Conservation (phyloP, 257 asterid species). For the Penstemon davidsonii region DNA sequence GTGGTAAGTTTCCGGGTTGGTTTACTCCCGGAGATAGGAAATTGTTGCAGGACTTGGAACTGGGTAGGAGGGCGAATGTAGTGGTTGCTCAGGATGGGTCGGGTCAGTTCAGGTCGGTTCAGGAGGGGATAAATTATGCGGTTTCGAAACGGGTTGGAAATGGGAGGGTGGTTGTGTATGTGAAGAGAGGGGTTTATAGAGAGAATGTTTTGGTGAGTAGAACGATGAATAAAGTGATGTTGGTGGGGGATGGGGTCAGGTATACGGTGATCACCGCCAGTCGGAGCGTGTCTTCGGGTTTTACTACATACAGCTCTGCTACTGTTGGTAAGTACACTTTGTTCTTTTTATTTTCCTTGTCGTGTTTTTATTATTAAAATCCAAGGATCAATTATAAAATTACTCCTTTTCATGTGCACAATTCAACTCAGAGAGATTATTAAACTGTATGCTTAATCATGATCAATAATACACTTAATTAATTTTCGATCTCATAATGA, state of each 20-base stretch:
- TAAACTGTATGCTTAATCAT: no score
- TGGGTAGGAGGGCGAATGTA: constrained; percentile 50
- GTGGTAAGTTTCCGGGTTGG: constrained; percentile 59
- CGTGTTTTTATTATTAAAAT: no score
- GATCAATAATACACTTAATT: no score
- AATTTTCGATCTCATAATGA: no score
- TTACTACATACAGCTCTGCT: constrained; percentile 81
- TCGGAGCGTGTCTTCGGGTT: constrained; percentile 71
- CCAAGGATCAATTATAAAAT: no score
- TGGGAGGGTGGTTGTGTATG: constrained; percentile 62
- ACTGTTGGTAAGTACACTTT: constrained; percentile 61
- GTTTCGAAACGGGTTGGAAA: constrained; percentile 56
- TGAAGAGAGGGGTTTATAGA: constrained; percentile 66
- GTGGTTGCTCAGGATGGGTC: constrained; percentile 72
- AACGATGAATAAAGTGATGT: constrained; percentile 72
- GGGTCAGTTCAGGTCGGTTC: constrained; percentile 65
- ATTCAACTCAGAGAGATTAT: no score
- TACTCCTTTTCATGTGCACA: no score
- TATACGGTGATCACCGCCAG: constrained; percentile 73
- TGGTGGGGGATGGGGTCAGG: constrained; percentile 75
- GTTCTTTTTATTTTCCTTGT: background rate
- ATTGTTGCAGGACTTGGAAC: constrained; percentile 41
- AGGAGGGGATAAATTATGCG: constrained; percentile 69
- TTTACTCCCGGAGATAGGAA: constrained; percentile 45
- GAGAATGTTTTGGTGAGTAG: constrained; percentile 63